Conservation (phyloP, 2,329 filamentous ascomycete species). For the Fusarium scirpi region DNA sequence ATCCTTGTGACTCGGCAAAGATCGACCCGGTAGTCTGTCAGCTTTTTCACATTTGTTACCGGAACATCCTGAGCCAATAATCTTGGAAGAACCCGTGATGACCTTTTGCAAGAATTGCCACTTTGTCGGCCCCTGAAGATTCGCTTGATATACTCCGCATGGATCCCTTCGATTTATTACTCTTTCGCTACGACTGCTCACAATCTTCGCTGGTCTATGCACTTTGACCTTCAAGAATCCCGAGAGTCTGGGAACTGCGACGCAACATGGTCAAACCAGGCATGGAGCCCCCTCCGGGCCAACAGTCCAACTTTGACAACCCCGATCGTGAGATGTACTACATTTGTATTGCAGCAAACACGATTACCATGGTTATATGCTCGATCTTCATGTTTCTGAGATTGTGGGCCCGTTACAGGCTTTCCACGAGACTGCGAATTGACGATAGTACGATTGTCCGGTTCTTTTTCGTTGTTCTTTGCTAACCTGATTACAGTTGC, state of each 20-base stretch:
- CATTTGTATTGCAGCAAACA: constrained; percentile 23
- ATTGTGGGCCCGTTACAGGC: constrained; percentile 21
- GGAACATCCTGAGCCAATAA: neutral
- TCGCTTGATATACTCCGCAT: neutral
- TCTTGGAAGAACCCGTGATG: neutral
- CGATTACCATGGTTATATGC: constrained; percentile 20
- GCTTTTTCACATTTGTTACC: neutral
- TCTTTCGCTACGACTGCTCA: neutral
- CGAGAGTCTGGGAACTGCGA: neutral
- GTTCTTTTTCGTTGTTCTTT: accelerated
- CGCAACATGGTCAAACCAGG: constrained; percentile 14
- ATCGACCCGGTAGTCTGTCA: neutral
- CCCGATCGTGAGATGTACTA: constrained; percentile 27
- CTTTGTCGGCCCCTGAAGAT: neutral
- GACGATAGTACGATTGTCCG: constrained; percentile 14
- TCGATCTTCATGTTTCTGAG: constrained; percentile 22
- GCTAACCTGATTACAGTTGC: constrained; percentile 7
- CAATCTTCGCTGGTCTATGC: too few relatives aligned
- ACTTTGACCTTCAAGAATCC: too few relatives aligned
- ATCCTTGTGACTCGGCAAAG: neutral
- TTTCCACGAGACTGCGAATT: constrained; percentile 19
- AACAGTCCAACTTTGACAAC: constrained; percentile 26
- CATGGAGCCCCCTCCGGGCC: constrained; percentile 29
- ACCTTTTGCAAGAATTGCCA: neutral
- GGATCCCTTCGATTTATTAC: neutral